Conservation (phyloP, 2,329 filamentous ascomycete genomes). For the Thelonectria discophora region DNA sequence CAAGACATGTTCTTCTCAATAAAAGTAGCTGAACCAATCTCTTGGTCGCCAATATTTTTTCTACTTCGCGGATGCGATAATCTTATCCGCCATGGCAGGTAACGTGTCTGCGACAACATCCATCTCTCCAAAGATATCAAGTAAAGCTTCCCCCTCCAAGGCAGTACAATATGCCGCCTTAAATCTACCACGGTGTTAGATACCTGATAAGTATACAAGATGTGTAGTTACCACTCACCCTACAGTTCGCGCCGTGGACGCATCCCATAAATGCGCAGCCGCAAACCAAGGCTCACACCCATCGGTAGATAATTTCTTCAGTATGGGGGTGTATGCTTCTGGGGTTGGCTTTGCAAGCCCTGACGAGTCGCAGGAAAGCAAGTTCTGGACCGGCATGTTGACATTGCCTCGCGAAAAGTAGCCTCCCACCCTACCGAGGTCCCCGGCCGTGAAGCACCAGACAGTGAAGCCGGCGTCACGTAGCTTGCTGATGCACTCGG, state of each 20-base stretch:
- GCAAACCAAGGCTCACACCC: slow-evolving; percentile 33
- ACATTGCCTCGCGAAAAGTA: slow-evolving; percentile 32
- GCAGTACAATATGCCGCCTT: slow-evolving; percentile 32
- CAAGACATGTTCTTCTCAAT: too few relatives aligned
- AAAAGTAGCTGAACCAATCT: background rate
- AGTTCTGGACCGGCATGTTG: slow-evolving; percentile 27
- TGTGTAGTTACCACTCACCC: slow-evolving; percentile 13
- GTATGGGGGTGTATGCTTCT: slow-evolving; percentile 33
- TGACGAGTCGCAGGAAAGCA: slow-evolving; percentile 32
- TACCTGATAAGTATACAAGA: background rate
- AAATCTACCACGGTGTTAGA: slow-evolving; percentile 22
- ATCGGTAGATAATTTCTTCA: slow-evolving; percentile 26
- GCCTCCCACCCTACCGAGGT: slow-evolving; percentile 26
- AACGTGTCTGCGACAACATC: slow-evolving; percentile 32
- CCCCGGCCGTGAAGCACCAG: slow-evolving; percentile 29
- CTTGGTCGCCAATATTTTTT: background rate
- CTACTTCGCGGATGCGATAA: slow-evolving; percentile 27
- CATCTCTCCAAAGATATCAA: slow-evolving; percentile 35
- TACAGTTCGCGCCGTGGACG: slow-evolving; percentile 29
- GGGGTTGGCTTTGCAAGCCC: slow-evolving; percentile 33
- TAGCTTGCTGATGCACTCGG: slow-evolving; percentile 31
- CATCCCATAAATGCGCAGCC: slow-evolving; percentile 36
- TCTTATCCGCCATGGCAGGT: slow-evolving; percentile 32
- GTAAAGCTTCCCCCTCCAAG: slow-evolving; percentile 30
- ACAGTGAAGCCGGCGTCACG: slow-evolving; percentile 31